Evolutionary conservation across 441 rosid species (phyloP), one percentile per base, ranked within the genome.

Genomic region (Cnidoscolus chayamansa): DNA sequence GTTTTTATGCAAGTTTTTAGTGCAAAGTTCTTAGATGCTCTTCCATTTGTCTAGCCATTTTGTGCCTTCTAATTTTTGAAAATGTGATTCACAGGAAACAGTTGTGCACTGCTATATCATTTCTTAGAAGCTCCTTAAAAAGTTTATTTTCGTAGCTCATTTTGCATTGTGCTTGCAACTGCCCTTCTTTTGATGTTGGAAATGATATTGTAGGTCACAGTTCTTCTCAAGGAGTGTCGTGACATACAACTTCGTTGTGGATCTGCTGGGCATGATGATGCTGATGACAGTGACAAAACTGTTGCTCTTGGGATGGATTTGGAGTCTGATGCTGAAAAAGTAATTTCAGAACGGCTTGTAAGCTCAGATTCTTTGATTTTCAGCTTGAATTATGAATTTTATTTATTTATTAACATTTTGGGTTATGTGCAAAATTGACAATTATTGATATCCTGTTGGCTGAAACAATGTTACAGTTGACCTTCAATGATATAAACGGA

Each of bases 191-290:
- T 64, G 51, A 70, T 49, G 40, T 31, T 67, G 73, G 11, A 48
- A 15, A 63, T 77, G 43, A 74, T 80, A 65, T 65, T 82, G 47
- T 81, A 96, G 99, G 97, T 96, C 70, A 89, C 99, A 1, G 70
- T 93, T 76, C 98, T 96, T 68, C 87, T 96, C 55, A 96, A 93
- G 88, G 99, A 96, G 81, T 93, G 98, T 73, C 91, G 97, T 68
- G 97, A 93, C 75, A 86, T 96, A 73, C 99, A 96, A 82, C 86
- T 96, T 59, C 97, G 90, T 2, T 85, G 91, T 85, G 99, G 97
- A 76, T 81, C 88, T 77, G 60, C 72, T 71, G 81, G 74, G 56
- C 79, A 78, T 77, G 89, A 77, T 73, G 70, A 81, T 69, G 80
- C 73, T 65, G 89, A 84, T 74, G 86, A 82, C 58, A 59, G 25